Evolutionary conservation across 768 basidiomycete genomes (phyloP), one percentile per base, ranked within the genome.

Genomic region (Wakefieldia striispora): DNA sequence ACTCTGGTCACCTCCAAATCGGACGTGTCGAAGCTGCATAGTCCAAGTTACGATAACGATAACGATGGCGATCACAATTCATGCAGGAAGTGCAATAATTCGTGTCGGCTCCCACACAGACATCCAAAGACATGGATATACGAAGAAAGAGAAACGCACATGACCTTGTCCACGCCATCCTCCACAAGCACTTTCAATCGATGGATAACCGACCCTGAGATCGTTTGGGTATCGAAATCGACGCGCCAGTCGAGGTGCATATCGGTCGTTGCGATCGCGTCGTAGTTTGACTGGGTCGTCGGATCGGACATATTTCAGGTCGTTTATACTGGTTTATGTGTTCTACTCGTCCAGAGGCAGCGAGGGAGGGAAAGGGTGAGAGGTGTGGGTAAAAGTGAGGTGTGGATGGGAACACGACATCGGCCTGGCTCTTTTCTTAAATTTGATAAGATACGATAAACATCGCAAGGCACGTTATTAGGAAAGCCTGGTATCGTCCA

Each of bases 231-330:
- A 0, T 73, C 58, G 64, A 92, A 97, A 69, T 97, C 84, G 54
- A 97, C 70, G 0, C 59, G 70, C 93, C 92, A 95, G 55, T 88
- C 77, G 43, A 97, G 80, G 19, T 78, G 69, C 14, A 93, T 70
- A 62, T 91, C 82, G 33, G 79, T 75, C 1, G 88, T 83, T 3
- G 72, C 66, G 55, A 94, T 76, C 40, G 84, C 70, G 5, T 70
- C 65, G 67, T 89, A 91, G 71, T 97, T 97, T 20, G 91, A 79
- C 61, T 92, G 87, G 0, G 87, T 86, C 0, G 89, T 82, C 17
- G 83, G 84, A 61, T 91, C 87, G 21, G 64, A 49, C 50, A 54
- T 51, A 2, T 29, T 29, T 29, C 29, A 29, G 29, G 29, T 26
- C 26, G 26, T 26, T 26, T 26, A 8, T 1, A 26, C 26, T 26